Conservation (phyloP, 148 eudicot genomes). For the Camellia japonica region DNA sequence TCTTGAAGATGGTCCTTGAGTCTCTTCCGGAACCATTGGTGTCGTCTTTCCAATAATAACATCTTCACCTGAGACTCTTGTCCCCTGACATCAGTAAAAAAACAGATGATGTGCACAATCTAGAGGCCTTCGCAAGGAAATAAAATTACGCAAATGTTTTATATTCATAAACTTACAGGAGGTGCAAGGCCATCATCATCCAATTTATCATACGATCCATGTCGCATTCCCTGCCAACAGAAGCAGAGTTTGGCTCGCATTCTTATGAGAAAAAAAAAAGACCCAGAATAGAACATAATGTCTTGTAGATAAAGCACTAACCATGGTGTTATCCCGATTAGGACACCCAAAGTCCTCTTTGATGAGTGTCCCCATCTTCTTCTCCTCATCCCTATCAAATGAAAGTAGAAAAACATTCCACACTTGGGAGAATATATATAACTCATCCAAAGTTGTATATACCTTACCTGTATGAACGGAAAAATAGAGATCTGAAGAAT, state of each 20-base stretch:
- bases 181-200: slow-evolving; percentile 98
- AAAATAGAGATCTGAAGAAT: slow-evolving; percentile 82
- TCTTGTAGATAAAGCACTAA: slow-evolving; percentile 17
- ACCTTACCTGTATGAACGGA: slow-evolving; percentile 80
- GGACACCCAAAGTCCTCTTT: slow-evolving; percentile 92
- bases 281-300: background rate
- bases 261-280: background rate
- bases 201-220: slow-evolving; percentile 92
- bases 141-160: background rate
- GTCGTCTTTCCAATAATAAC: slow-evolving; percentile 25
- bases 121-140: background rate
- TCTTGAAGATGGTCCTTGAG: slow-evolving; percentile 16
- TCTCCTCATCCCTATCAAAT: slow-evolving; percentile 75
- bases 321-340: slow-evolving; percentile 86
- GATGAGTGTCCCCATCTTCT: slow-evolving; percentile 94
- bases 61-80: slow-evolving; percentile 26
- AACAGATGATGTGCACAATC: background rate
- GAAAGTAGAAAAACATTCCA: background rate
- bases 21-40: slow-evolving; percentile 18
- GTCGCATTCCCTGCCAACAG: slow-evolving; percentile 77
- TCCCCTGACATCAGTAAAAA: slow-evolving; percentile 22
- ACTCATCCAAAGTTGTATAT: background rate
- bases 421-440: background rate
- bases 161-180: slow-evolving; percentile 52
- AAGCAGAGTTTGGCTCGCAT: background rate